Percentiles rank a stretch among this genome's conserved stretches.
These are phyloP conservation scores for Nicotiana attenuata DNA, from an alignment of 257 asterid species.

Conservation along the genomic window DNA sequence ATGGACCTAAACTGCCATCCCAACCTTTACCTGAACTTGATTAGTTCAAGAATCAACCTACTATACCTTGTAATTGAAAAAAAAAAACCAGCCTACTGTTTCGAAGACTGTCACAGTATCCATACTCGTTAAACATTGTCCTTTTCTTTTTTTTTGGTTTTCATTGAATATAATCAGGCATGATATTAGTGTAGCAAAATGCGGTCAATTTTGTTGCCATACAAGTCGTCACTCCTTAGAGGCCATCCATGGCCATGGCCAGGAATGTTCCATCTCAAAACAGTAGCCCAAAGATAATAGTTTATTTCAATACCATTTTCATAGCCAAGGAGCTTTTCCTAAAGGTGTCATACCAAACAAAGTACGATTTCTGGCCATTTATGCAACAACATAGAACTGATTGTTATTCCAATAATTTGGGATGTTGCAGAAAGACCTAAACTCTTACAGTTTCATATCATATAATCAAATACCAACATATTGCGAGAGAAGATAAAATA, in stretches of 20 bases:
- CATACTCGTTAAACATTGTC: background rate
- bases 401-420: background rate
- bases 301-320: background rate
- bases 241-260: background rate
- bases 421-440: background rate
- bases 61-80: background rate
- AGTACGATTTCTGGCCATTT: background rate
- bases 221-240: background rate
- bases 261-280: background rate
- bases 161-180: background rate
- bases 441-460: background rate
- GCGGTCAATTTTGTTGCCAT: background rate
- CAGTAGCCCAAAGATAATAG: background rate
- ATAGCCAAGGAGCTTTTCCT: background rate
- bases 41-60: background rate
- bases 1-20: slow-evolving; percentile 22
- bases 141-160: background rate
- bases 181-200: background rate
- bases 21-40: slow-evolving; percentile 7
- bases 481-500: background rate
- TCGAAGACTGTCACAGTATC: background rate
- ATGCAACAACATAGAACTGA: background rate
- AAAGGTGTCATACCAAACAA: background rate
- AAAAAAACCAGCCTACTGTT: background rate
- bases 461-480: background rate